Evolutionary conservation across 1,139 yeast species (phyloP).

Genomic region (Candida labiduridarum): DNA sequence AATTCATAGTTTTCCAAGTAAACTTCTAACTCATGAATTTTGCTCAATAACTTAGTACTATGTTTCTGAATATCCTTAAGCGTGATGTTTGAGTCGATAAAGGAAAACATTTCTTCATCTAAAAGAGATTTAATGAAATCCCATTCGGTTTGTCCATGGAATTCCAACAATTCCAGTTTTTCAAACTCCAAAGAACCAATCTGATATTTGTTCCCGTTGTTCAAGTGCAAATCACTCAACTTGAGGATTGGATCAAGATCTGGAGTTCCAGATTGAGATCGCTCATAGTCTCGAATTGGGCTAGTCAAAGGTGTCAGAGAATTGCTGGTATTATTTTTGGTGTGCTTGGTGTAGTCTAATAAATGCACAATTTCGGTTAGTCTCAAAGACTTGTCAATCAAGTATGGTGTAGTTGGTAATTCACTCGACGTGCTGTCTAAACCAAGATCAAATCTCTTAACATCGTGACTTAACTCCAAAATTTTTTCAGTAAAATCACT

Average conservation of each 20-base stretch:
- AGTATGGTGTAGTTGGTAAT: constrained; percentile 66
- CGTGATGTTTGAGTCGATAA: constrained; percentile 48
- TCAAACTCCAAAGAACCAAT: constrained; percentile 60
- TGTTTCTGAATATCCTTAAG: constrained; percentile 51
- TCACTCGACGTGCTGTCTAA: constrained; percentile 52
- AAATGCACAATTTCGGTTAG: constrained; percentile 59
- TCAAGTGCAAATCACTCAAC: constrained; percentile 10
- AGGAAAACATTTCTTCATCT: constrained; percentile 48
- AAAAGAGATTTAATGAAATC: constrained; percentile 51
- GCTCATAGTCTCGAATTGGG: constrained; percentile 4
- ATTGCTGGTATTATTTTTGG: constrained; percentile 1
- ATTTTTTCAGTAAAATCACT: constrained; percentile 64
- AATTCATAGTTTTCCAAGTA: constrained; percentile 42
- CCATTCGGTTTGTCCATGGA: constrained; percentile 50
- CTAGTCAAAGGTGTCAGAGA: constrained; percentile 8
- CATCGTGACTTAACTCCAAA: constrained; percentile 58
- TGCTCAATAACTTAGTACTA: constrained; percentile 40
- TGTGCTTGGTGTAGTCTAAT: constrained; percentile 25
- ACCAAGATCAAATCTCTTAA: constrained; percentile 53
- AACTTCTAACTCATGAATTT: constrained; percentile 36
- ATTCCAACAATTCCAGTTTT: constrained; percentile 48
- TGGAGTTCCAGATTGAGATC: constrained; percentile 2
- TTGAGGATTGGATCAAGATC: constrained; percentile 10
- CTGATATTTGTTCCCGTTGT: constrained; percentile 39
- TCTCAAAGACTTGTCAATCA: constrained; percentile 66